Base-by-base conservation (phyloP, 2,329 filamentous ascomycete species). In the Phialophora chinensis region DNA sequence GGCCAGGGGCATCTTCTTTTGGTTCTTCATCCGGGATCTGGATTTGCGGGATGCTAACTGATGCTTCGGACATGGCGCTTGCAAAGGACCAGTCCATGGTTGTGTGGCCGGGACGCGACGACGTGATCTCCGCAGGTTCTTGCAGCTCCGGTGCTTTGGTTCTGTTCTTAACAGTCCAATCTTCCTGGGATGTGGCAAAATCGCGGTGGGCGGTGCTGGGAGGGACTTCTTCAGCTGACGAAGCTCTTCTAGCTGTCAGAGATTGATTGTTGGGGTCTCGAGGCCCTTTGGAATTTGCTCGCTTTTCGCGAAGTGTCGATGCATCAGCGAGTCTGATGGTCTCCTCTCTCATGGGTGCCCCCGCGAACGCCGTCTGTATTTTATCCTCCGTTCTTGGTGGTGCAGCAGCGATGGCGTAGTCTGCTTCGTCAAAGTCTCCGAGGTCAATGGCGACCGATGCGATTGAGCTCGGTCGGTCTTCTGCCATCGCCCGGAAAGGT, bases 291-390 rank as follows among this genome's bases (percentile, higher is more conserved):
- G 81, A 78, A 72, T 83, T 84, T 29, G 82, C 81, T 52, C 83
- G 79, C 64, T 83, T 85, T 17, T 86, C 85, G 66, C 82, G 84
- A 61, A 88, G 80, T 0, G 86, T 88, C 50, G 85, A 81, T 6
- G 82, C 78, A 72, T 84, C 79, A 20, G 82, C 79, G 60, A 85
- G 77, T 70, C 85, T 79, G 73, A 85, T 82, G 20, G 78, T 77
- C 35, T 84, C 82, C 55, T 83, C 80, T 65, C 68, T 70, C 58
- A 63, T 50, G 6, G 70, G 67, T 8, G 82, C 79, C 8, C 83
- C 82, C 42, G 84, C 80, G 50, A 69, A 73, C 25, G 82, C 78
- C 57, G 85, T 77, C 72, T 85, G 80, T 71, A 85, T 82, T 14
- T 79, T 80, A 25, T 78, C 76, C 33, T 84, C 82, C 31, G 82